Base-by-base conservation (phyloP, 1,284 basidiomycete species). In the Ganoderma sinense region DNA sequence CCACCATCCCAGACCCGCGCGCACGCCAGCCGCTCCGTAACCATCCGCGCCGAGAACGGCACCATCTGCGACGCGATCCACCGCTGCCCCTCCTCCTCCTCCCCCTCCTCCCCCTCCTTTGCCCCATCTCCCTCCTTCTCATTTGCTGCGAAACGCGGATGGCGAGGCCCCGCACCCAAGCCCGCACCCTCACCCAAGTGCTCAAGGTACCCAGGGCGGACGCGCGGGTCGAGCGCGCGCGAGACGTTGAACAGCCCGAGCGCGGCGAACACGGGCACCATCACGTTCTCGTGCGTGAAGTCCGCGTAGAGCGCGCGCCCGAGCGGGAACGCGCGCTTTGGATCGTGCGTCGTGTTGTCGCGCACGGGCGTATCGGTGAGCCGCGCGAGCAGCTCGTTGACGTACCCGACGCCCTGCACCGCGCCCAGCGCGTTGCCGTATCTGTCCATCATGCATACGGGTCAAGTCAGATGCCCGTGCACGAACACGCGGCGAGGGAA, bases 271-370 rank as follows among this genome's bases (percentile, higher is more conserved):
- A 95, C 91, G 58, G 92, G 89, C 39, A 94, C 83, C 88, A 96
- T 93, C 74, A 91, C 84, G 78, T 94, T 92, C 77, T 95, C 94
- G 78, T 95, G 93, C 23, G 92, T 90, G 79, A 95, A 95, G 79
- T 96, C 94, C 26, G 86, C 88, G 73, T 91, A 94, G 62, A 94
- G 76, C 1, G 82, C 82, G 36, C 87, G 86, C 72, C 89, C 77
- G 11, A 94, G 85, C 7, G 95, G 95, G 80, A 97, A 97, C 0
- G 92, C 93, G 39, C 96, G 86, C 0, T 94, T 95, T 4, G 81
- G 78, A 80, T 96, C 95, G 14, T 91, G 93, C 73, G 91, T 91
- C 0, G 94, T 95, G 69, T 84, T 77, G 80, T 96, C 94, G 31
- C 78, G 77, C 7, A 93, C 89, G 0, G 87, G 86, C 36, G 79